Evolutionary conservation across 2,329 filamentous ascomycete genomes (phyloP), one percentile per base, ranked within the genome.

Genomic region (Phyllosticta citribraziliensis): DNA sequence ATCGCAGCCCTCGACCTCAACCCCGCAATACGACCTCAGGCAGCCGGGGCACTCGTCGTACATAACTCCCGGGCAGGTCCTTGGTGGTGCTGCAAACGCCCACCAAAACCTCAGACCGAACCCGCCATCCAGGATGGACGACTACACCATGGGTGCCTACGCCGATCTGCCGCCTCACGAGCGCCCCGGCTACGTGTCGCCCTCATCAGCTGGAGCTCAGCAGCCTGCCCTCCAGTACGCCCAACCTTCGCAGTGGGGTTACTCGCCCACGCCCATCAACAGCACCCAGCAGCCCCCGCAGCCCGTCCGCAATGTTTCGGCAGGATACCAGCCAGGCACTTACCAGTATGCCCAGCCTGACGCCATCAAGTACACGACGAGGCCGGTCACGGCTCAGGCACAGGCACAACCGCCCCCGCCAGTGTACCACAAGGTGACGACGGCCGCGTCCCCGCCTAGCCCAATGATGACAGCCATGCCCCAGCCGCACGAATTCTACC

Each of bases 61-160:
- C 24, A 25, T 52, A 58, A 54, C 57, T 10, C 24, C 22, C 56
- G 22, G 55, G 17, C 35, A 53, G 24, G 35, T 57, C 52, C 24
- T 51, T 51, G 30, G 24, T 20, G 14, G 58, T 22, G 22, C 57
- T 8, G 17, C 57, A 30, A 53, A 30, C 35, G 33, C 30, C 51
- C 60, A 55, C 24, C 52, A 52, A 24, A 51, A 58, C 50, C 33
- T 24, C 30, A 27, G 2, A 55, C 6, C 55, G 55, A 57, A n/a
- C 6, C 27, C 55, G 2, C 25, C 24, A 19, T 1, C 52, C 5
- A 20, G 55, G 14, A 55, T 55, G 60, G 50, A 71, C 54, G 70
- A 70, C 64, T 72, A 76, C 35, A 76, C 74, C 56, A 78, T 77
- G 74, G 76, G 76, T 57, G 74, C 72, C 59, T 78, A 75, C 63